These are phyloP conservation scores for Entrophospora sp. DNA, from an alignment of 192 early-diverging fungal species.

Conservation along the genomic window DNA sequence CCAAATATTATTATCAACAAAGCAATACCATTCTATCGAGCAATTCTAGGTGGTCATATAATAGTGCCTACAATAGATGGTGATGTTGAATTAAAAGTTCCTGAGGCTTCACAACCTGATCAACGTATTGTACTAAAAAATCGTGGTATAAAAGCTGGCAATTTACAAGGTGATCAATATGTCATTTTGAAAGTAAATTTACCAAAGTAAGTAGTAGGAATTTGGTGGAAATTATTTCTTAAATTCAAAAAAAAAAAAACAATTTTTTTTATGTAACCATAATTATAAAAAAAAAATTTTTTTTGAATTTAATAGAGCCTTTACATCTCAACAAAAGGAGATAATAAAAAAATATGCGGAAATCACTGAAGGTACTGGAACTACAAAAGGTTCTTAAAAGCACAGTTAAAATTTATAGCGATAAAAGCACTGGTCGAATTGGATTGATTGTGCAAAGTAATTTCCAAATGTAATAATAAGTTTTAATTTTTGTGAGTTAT, in stretches of 20 bases:
- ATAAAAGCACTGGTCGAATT: too few species aligned
- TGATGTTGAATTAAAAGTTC: conserved; percentile 85
- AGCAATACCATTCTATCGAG: conserved; percentile 73
- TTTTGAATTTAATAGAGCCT: conserved; percentile 15
- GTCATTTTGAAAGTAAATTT: conserved; percentile 77
- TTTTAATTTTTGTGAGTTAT: too few species aligned
- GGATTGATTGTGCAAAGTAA: too few species aligned
- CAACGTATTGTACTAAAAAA: conserved; percentile 69
- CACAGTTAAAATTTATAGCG: too few species aligned
- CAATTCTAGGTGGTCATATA: conserved; percentile 80
- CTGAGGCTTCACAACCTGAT: conserved; percentile 82
- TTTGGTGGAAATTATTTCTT: not conserved
- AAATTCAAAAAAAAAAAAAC: too few species aligned
- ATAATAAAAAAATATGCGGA: conserved; percentile 57
- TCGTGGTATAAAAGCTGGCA: conserved; percentile 61
- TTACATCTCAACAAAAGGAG: conserved; percentile 40
- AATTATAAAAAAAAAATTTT: not conserved
- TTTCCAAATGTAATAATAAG: too few species aligned
- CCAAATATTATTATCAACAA: conserved; percentile 67
- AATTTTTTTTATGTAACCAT: not conserved
- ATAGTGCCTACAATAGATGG: conserved; percentile 91
- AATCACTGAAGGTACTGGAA: conserved; percentile 25
- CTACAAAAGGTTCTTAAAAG: too few species aligned
- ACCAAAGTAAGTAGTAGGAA: conserved; percentile 45
- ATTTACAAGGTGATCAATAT: conserved; percentile 79